Evolutionary conservation across 2,329 filamentous ascomycete genomes (phyloP).

Genomic region (Chrysoporthe austroafricana): DNA sequence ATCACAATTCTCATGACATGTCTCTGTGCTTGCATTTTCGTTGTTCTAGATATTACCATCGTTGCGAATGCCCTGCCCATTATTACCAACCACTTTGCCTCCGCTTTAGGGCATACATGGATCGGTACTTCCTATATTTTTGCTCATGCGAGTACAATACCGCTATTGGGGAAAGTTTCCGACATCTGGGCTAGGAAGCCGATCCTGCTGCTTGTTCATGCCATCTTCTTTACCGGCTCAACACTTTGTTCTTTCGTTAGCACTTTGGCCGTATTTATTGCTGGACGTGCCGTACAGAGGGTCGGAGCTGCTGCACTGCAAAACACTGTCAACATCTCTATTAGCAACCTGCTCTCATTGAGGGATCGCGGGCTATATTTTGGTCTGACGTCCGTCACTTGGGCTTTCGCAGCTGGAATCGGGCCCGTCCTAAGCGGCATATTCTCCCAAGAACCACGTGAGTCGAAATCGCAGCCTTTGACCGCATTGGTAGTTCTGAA

Average conservation of each 20-base stretch:
- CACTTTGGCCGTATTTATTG: constrained; percentile 58
- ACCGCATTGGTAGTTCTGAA: background rate
- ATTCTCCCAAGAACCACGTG: constrained; percentile 60
- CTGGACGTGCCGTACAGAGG: constrained; percentile 59
- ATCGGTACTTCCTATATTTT: constrained; percentile 76
- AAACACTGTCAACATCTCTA: constrained; percentile 63
- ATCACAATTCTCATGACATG: background rate
- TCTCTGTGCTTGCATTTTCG: constrained; percentile 44
- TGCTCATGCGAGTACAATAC: constrained; percentile 67
- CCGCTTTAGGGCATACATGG: constrained; percentile 75
- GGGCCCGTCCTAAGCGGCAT: constrained; percentile 71
- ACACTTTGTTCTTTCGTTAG: constrained; percentile 55
- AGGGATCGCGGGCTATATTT: constrained; percentile 56
- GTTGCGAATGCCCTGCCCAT: constrained; percentile 70
- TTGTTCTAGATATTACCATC: constrained; percentile 63
- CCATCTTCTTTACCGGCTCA: constrained; percentile 59
- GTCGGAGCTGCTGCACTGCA: constrained; percentile 60
- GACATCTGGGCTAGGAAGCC: constrained; percentile 64
- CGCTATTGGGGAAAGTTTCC: constrained; percentile 69
- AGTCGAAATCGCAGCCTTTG: background rate
- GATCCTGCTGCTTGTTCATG: constrained; percentile 53
- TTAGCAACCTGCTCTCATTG: constrained; percentile 60
- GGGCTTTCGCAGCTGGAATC: constrained; percentile 68
- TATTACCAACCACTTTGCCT: constrained; percentile 66
- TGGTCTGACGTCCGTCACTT: constrained; percentile 57